phyloP scores from a whole-genome alignment of 176 grass and related monocot species.

The Hyparrhenia diplandra region DNA sequence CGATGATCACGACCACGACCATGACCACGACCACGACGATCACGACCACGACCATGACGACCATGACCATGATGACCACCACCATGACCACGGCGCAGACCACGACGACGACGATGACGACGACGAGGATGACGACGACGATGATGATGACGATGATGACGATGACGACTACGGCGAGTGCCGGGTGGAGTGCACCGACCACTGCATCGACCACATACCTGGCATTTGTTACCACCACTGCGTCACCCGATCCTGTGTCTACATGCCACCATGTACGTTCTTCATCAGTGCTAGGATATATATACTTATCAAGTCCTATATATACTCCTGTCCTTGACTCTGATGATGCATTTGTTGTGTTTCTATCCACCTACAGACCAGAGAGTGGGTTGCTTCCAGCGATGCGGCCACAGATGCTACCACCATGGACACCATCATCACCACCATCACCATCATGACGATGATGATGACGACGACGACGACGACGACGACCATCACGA shows the following conservation, averaged over 20 bases:
- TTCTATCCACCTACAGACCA: not conserved
- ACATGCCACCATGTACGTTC: not conserved
- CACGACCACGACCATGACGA: not conserved
- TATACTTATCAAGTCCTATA: no score
- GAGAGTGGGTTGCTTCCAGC: not conserved
- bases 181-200: not conserved
- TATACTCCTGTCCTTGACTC: not conserved
- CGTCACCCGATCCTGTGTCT: not conserved
- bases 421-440: not conserved
- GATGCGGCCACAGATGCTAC: conserved; percentile 24
- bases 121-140: not conserved
- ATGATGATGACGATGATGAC: not conserved
- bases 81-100: not conserved
- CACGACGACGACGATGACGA: not conserved
- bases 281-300: no score
- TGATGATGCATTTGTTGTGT: not conserved
- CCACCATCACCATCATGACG: not conserved
- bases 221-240: conserved; percentile 6
- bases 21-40: not conserved
- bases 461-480: not conserved
- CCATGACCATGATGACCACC: not conserved
- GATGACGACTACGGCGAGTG: not conserved
- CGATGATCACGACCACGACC: not conserved
- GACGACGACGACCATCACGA: not conserved
- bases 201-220: conserved; percentile 18